Base-by-base conservation (phyloP, 2,329 filamentous ascomycete genomes). In the Metarhizium sp. region DNA sequence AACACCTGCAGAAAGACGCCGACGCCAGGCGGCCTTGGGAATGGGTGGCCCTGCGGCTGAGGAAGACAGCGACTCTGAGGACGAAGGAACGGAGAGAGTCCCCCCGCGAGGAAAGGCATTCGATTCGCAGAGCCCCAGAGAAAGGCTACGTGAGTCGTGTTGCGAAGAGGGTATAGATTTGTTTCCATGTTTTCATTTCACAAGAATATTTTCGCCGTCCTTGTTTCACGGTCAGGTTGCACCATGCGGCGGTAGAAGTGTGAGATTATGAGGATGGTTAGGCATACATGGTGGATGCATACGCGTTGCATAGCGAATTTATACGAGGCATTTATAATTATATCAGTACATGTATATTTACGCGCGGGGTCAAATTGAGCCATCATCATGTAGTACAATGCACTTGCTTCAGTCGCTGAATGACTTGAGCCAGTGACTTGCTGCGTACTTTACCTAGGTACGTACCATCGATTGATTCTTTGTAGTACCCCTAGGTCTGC, bases 21-120 rank as follows among this genome's bases (percentile, higher is more conserved):
- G 89, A 53, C 80, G 89, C 62, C 83, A 90, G 62, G 87, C 87
- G 1, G 89, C 88, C 1, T 72, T 92, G 2, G 87, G 88, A 10
- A 75, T 87, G 58, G 71, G 73, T 16, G 65, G 68, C 7, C 69
- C 67, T 2, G 71, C 67, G 0, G 74, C 73, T 18, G 77, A 74
- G 49, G 75, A 77, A 55, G 75, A 76, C 54, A 80, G 75, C 55
- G 78, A 85, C 38, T 71, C 65, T 32, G 71, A 72, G 29, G 83
- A 85, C 29, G 81, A 84, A 57, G 78, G 82, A 59, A 78, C 73
- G 30, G 75, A 76, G 51, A 67, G 79, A 63, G 77, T 81, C 55
- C 76, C 78, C 75, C 77, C 1, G 64, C 72, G 25, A 74, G 77
- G 57, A 76, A 78, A 43, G 81, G 81, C 3, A 86, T 86, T 59